Base-by-base conservation (phyloP, 371 early-diverging fungal species). In the Nematocida ausubeli region DNA sequence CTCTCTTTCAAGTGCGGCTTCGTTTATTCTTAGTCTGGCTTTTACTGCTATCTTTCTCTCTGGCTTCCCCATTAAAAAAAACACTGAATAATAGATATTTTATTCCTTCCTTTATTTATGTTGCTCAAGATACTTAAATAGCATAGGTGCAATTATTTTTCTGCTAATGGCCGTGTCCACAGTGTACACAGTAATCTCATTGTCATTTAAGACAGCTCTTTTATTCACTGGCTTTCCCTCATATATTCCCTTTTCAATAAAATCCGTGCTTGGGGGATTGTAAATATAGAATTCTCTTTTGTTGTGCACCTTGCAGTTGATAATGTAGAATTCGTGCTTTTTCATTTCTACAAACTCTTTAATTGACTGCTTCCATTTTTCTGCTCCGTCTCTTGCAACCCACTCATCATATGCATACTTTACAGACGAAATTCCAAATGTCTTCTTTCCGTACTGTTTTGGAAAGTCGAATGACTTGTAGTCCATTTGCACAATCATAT, bases 391-490 rank as follows among this genome's bases (percentile, higher is more conserved):
- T 35, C 78, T 51, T 28, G 30, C 28, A 22, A 75, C 34, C 78
- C 78, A 75, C 16, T 64, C 58, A 35, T 75, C 67, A 26, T 42
- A 66, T 7, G 52, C 9, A 26, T 66, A 75, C 37, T 51, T 64
- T 22, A 57, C 78, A 3, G 78, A 75, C 22, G 78, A 75, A 19
- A 75, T 75, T 5, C 78, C 78, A 52, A 52, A 75, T 6, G 47
- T 51, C 32, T 66, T 75, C 9, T 47, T 32, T 57, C 22, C 26
- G 30, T 32, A 24, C 35, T 57, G 32, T 42, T 63, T 19, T 26
- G 73, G 73, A 52, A 55, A 75, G 64, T 66, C 56, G 37, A 52
- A 75, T n/a, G 65, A 16, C 67, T 75, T 75, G 35, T 66, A 75
- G 55, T 75, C 78, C 67, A 75, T 65, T 32, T n/a, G 50, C 6